phyloP scores from a whole-genome alignment of 441 rosid genomes.

The Pelargonium fulgidum region DNA sequence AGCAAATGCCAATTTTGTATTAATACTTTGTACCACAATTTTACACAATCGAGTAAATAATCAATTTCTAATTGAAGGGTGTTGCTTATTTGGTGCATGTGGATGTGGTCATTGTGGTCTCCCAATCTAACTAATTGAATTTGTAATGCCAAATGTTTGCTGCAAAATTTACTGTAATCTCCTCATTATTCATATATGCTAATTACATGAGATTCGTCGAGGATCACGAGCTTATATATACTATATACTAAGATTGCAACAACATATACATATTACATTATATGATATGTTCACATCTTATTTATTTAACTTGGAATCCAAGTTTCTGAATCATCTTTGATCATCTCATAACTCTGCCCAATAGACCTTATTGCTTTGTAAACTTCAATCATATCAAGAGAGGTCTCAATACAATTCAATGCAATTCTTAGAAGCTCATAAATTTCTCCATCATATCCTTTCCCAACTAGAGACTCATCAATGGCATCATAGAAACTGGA shows the following conservation, averaged over 20 bases:
- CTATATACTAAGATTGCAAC: too few relatives aligned
- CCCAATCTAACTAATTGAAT: not conserved
- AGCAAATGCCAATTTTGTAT: too few relatives aligned
- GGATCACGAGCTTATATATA: too few relatives aligned
- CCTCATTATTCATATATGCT: too few relatives aligned
- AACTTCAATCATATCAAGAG: not conserved
- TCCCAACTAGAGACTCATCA: constrained; percentile 13
- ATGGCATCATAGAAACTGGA: constrained; percentile 14
- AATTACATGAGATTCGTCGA: too few relatives aligned
- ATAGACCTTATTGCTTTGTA: not conserved
- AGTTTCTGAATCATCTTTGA: not conserved
- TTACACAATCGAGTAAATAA: not conserved
- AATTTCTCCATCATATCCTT: constrained; percentile 19
- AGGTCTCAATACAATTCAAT: constrained; percentile 8
- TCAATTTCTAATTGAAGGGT: not conserved
- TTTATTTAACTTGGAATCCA: not conserved
- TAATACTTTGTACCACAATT: too few relatives aligned
- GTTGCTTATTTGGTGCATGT: constrained; percentile 8
- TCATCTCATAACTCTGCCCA: not conserved
- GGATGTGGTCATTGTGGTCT: not conserved
- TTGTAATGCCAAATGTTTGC: not conserved
- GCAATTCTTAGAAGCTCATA: constrained; percentile 14
- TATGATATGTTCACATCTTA: too few relatives aligned
- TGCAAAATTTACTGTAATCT: too few relatives aligned
- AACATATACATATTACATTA: too few relatives aligned